Conservation (phyloP, 768 basidiomycete genomes). For the Boletus sp. region DNA sequence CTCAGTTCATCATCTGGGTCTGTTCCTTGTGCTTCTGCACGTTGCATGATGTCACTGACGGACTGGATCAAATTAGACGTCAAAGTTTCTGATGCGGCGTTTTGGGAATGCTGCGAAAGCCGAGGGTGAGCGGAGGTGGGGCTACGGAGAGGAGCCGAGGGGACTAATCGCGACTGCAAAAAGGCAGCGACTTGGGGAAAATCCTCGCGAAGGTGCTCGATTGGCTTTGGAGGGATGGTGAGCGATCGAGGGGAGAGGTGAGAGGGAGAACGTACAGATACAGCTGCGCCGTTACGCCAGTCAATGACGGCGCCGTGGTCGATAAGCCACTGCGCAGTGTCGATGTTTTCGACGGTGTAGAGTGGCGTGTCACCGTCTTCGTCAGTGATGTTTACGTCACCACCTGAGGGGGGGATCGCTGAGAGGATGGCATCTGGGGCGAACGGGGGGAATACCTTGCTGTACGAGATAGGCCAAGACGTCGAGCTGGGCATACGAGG, state of each 20-base stretch:
- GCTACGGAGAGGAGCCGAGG: conserved; percentile 8
- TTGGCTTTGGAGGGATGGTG: conserved; percentile 40
- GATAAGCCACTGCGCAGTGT: conserved; percentile 75
- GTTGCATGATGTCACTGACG: conserved; percentile 65
- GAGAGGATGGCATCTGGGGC: not conserved
- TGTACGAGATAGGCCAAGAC: conserved; percentile 77
- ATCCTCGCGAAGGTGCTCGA: conserved; percentile 66
- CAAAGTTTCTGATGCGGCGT: conserved; percentile 64
- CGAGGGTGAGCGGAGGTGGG: conserved; percentile 14
- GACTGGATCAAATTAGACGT: conserved; percentile 64
- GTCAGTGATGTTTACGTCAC: conserved; percentile 83
- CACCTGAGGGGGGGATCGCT: conserved; percentile 45
- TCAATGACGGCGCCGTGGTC: conserved; percentile 69
- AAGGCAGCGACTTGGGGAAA: conserved; percentile 65
- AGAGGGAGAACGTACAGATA: conserved; percentile 55
- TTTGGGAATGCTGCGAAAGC: conserved; percentile 66
- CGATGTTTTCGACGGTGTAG: conserved; percentile 81
- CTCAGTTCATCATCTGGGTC: conserved; percentile 68
- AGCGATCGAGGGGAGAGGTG: conserved; percentile 9
- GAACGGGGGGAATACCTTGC: too few species aligned
- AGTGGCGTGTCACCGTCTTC: conserved; percentile 89
- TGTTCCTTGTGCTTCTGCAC: conserved; percentile 50
- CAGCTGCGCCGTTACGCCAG: conserved; percentile 63
- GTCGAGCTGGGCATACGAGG: conserved; percentile 81
- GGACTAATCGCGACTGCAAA: conserved; percentile 41